Evolutionary conservation across 2,329 filamentous ascomycete genomes (phyloP).

Genomic region (Cryphonectria parasitica): DNA sequence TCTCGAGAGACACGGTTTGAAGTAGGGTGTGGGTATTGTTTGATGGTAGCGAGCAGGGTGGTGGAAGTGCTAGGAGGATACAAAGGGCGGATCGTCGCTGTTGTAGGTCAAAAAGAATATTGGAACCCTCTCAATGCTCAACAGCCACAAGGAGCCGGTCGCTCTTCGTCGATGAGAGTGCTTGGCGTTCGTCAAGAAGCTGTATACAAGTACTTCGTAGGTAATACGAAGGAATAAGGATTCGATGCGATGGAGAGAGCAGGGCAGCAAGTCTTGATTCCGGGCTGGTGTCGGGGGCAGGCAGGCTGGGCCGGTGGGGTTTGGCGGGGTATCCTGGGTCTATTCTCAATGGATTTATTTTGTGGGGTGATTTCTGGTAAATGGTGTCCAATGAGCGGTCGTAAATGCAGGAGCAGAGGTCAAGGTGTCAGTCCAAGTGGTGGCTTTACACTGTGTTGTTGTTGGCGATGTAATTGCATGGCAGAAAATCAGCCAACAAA

Average conservation of each 20-base stretch:
- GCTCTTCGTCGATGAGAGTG: neutral
- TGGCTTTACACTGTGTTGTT: neutral
- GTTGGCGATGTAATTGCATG: neutral
- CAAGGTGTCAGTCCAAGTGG: neutral
- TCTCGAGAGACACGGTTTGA: conserved; percentile 12
- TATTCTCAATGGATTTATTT: neutral
- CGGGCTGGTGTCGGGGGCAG: neutral
- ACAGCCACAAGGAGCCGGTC: neutral
- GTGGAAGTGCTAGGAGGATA: neutral
- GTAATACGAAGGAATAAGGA: neutral
- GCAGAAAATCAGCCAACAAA: neutral
- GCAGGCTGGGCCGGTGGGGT: neutral
- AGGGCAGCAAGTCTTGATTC: neutral
- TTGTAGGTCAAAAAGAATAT: neutral
- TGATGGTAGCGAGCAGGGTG: neutral
- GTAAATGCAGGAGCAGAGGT: neutral
- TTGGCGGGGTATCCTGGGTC: conserved; percentile 9
- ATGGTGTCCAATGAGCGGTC: neutral
- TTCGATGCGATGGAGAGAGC: neutral
- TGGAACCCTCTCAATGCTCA: neutral
- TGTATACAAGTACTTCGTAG: too few relatives aligned
- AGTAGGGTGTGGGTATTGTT: neutral
- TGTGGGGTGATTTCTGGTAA: neutral
- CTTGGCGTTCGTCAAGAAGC: neutral
- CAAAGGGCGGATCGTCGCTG: neutral